Evolutionary conservation across 345 rosid species (phyloP), one percentile per base, ranked within the genome.

Genomic region (Eucalyptus polyanthemos): DNA sequence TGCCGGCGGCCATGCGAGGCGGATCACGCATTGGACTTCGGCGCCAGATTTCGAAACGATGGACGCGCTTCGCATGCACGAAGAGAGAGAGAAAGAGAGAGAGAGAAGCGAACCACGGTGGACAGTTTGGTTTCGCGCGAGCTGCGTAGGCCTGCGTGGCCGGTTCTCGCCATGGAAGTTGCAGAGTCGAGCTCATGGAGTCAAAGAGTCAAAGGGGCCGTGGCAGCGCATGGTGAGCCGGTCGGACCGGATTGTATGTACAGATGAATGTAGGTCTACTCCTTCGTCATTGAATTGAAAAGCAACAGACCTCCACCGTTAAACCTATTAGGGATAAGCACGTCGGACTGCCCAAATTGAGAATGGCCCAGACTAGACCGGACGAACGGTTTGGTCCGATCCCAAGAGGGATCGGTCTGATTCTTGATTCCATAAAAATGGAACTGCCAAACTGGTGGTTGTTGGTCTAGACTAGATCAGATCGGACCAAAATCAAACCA

Each of bases 321-420:
- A 22, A 56, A 56, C 13, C 27, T 56, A 24, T 56, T 24, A 7
- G 56, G 56, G 4, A 53, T 53, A 1, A 7, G 24, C 24, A 7
- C 1, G 9, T 7, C 4, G 4, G 24, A 53, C 24, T 3, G 5
- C 1, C 5, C 5, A 53, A 8, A 53, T 0, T 1, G 2, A 0
- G 58, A 53, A 3, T 53, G 2, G 2, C 11, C 0, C 0, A 3
- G 2, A 53, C 5, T 19, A 8, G 2, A 19, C 10, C 0, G 0
- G 10, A 53, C 0, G 2, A 4, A 53, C 0, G 10, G 24, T 17
- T 53, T 53, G 56, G 1, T 17, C 24, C 4, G 1, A 19, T 53
- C 9, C 56, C 1, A 1, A 17, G 2, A 17, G 56, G 2, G 9
- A 51, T 51, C 2, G 1, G 0, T 17, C 1, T 2, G 0, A 0